Evolutionary conservation across 352 stramenopile species (phyloP), one percentile per base, ranked within the genome.

Genomic region (Pythium aphanidermatum): DNA sequence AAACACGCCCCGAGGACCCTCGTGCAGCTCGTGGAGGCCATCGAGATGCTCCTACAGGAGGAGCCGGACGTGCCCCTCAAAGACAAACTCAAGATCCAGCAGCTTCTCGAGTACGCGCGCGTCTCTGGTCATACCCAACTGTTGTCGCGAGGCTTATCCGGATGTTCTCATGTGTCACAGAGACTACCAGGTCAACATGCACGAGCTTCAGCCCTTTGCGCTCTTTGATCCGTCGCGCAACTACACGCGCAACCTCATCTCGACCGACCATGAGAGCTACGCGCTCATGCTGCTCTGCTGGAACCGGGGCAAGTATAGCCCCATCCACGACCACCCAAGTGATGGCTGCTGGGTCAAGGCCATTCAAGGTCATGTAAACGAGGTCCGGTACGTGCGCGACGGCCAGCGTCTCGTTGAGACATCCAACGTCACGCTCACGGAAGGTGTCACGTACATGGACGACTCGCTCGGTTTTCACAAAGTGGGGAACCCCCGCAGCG

Each of bases 241-340:
- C 43, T 98, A 98, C 63, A 98, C 90, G n/a, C 68, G 92, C 50
- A 98, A 98, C 61, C 68, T 97, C 33, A 88, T 98, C 44, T 82
- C 87, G 9, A 97, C 89, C 3, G 89, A 98, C 58, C 63, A 93
- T 56, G 65, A 92, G 68, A 91, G 72, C 10, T 98, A 96, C 58
- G 93, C 92, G n/a, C 76, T 98, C 33, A 80, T 98, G 54, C 53
- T 98, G 28, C 47, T 98, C 21, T 98, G 92, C 69, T 98, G 92
- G 92, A 97, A 94, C 63, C 70, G 79, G 21, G 74, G 70, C 45
- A 86, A 86, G 67, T 87, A 86, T 60, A 87, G 85, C 26, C 86
- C 84, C 0, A 95, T 97, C 59, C 91, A 97, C 65, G 86, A 97
- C 65, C 91, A 97, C 65, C 90, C 84, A 32, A 89, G 75, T 36